Evolutionary conservation across 257 asterid species (phyloP).

Genomic region (Capsicum pubescens): DNA sequence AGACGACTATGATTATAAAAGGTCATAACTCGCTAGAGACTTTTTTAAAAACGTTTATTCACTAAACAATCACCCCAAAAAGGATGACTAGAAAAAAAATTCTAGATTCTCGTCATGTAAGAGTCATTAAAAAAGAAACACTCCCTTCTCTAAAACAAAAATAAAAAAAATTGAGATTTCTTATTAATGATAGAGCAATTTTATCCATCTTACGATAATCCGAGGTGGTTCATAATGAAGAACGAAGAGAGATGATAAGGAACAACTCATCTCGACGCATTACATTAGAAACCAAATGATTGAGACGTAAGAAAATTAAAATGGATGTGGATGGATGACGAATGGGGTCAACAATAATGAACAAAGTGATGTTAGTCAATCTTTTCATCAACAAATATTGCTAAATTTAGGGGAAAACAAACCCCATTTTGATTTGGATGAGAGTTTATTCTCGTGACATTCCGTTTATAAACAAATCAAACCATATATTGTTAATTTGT

Average conservation of each 20-base stretch:
- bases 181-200: background rate
- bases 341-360: background rate
- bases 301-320: conserved; percentile 6
- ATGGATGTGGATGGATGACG: background rate
- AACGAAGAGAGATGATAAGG: background rate
- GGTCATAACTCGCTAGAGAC: background rate
- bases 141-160: background rate
- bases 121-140: background rate
- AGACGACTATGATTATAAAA: background rate
- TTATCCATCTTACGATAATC: background rate
- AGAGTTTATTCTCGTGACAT: background rate
- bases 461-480: background rate
- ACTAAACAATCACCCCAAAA: background rate
- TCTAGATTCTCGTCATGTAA: background rate
- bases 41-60: background rate
- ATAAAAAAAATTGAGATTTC: no score
- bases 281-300: conserved; percentile 17
- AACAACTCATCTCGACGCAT: background rate
- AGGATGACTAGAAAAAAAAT: background rate
- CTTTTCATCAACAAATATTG: conserved; percentile 15
- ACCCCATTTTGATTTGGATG: background rate
- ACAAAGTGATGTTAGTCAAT: conserved; percentile 27
- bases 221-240: background rate
- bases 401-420: conserved; percentile 22
- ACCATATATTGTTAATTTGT: conserved; percentile 4